A percentile compares a stretch with the other conserved stretches of the same genome.
phyloP scores from a whole-genome alignment of 1,284 basidiomycete genomes.

The Sanghuangporus baumii region DNA sequence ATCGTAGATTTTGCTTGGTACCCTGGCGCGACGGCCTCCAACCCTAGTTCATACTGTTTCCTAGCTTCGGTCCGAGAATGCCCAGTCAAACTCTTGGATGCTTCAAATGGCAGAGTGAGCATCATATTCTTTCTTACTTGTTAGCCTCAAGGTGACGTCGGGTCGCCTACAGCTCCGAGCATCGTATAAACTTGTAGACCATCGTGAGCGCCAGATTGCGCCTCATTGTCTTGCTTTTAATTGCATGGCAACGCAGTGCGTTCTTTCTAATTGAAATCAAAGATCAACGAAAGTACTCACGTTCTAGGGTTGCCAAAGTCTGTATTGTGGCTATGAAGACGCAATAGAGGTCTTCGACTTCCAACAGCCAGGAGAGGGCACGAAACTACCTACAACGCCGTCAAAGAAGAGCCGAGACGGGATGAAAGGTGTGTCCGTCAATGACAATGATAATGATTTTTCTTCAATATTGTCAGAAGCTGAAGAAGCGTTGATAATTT shows the following conservation, averaged over 20 bases:
- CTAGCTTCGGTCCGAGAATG: conserved; percentile 74
- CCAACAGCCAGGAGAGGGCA: conserved; percentile 64
- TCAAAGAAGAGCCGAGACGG: conserved; percentile 79
- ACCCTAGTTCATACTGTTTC: conserved; percentile 73
- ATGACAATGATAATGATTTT: background rate
- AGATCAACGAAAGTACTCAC: background rate
- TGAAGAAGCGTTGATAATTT: background rate
- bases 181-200: conserved; percentile 87
- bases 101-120: conserved; percentile 66
- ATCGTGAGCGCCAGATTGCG: conserved; percentile 81
- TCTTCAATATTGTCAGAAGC: background rate
- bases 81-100: conserved; percentile 80
- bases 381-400: conserved; percentile 67
- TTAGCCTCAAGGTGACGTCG: background rate
- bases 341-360: conserved; percentile 89
- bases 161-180: conserved; percentile 63
- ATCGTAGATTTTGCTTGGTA: conserved; percentile 80
- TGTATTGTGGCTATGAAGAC: conserved; percentile 88
- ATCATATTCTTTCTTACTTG: conserved; percentile 1
- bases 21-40: conserved; percentile 55
- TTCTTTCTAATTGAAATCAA: background rate
- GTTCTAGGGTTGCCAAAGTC: conserved; percentile 34
- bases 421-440: conserved; percentile 59
- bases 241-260: conserved; percentile 58
- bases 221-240: conserved; percentile 83